Percentiles rank a stretch among this genome's conserved stretches.
Conservation (phyloP, 2,329 filamentous ascomycete species). For the Sporothrix sp. region DNA sequence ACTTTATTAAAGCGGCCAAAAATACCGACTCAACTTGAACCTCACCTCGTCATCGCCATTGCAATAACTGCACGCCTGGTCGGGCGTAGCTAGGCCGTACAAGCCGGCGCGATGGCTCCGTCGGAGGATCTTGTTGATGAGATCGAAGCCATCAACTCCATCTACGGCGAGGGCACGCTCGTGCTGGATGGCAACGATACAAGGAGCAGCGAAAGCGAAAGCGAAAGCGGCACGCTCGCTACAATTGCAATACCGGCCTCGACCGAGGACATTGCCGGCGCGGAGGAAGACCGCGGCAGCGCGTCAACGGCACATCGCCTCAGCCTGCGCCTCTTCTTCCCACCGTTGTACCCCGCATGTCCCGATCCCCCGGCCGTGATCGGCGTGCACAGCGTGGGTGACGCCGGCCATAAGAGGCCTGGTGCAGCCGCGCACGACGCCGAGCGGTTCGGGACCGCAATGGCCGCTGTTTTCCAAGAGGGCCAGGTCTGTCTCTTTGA, state of each 20-base stretch:
- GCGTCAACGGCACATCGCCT: conserved; percentile 40
- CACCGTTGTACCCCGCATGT: conserved; percentile 58
- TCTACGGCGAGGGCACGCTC: conserved; percentile 64
- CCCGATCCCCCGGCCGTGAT: conserved; percentile 57
- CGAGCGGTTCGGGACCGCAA: conserved; percentile 55
- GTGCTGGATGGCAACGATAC: conserved; percentile 21
- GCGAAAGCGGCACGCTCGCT: conserved; percentile 32
- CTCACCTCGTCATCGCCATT: background rate
- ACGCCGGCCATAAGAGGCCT: conserved; percentile 33
- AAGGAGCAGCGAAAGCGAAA: conserved; percentile 23
- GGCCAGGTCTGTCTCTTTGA: conserved; percentile 85
- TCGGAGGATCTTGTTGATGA: conserved; percentile 60
- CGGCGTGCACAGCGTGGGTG: conserved; percentile 69
- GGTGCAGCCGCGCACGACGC: conserved; percentile 65
- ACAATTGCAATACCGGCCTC: conserved; percentile 51
- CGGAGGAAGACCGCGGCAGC: conserved; percentile 20
- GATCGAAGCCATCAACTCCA: conserved; percentile 73
- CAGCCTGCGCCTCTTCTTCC: conserved; percentile 56
- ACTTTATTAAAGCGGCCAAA: background rate
- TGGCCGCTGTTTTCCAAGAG: conserved; percentile 58
- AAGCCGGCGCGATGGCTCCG: conserved; percentile 13
- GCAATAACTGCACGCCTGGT: too few relatives aligned
- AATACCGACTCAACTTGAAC: background rate
- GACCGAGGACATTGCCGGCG: conserved; percentile 26
- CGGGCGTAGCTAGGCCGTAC: too few relatives aligned